These are phyloP conservation scores for Rubia peregrina DNA, from an alignment of 305 asterid genomes.

Conservation along the genomic window DNA sequence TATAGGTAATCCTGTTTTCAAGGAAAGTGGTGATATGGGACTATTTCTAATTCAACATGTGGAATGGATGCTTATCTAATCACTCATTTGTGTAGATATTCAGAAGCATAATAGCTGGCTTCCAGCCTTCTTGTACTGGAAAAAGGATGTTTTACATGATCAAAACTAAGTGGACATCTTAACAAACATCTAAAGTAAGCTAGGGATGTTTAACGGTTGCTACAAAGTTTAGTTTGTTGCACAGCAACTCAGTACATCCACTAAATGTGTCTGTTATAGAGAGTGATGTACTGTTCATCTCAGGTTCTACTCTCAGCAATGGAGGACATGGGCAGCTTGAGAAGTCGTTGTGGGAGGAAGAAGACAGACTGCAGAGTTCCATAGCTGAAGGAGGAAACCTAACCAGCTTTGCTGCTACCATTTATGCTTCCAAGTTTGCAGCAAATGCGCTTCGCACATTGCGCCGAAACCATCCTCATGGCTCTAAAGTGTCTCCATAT, in stretches of 20 bases:
- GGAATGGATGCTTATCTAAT: too few species aligned
- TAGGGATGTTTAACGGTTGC: too few species aligned
- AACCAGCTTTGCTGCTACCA: slow-evolving; percentile 39
- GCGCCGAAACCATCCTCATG: slow-evolving; percentile 27
- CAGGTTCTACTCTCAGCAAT: slow-evolving; percentile 47
- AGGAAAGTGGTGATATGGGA: too few species aligned
- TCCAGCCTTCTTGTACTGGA: too few species aligned
- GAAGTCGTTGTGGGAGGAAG: slow-evolving; percentile 36
- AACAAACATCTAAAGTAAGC: not conserved
- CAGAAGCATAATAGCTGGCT: too few species aligned
- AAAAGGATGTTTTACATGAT: not conserved
- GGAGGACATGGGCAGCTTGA: slow-evolving; percentile 63
- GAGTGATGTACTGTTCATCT: too few species aligned
- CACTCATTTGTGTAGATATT: not conserved
- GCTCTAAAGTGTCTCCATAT: slow-evolving; percentile 22
- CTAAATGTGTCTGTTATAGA: too few species aligned
- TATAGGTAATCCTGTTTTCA: not conserved
- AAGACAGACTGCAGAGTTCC: slow-evolving; percentile 30
- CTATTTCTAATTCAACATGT: too few species aligned
- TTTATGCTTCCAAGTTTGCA: slow-evolving; percentile 52
- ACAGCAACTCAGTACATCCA: too few species aligned
- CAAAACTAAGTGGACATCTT: too few species aligned
- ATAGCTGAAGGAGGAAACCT: slow-evolving; percentile 22
- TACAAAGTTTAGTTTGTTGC: too few species aligned
- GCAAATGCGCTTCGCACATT: slow-evolving; percentile 34